Evolutionary conservation across 1,139 yeast genomes (phyloP).

Genomic region (Diutina mesorugosa): DNA sequence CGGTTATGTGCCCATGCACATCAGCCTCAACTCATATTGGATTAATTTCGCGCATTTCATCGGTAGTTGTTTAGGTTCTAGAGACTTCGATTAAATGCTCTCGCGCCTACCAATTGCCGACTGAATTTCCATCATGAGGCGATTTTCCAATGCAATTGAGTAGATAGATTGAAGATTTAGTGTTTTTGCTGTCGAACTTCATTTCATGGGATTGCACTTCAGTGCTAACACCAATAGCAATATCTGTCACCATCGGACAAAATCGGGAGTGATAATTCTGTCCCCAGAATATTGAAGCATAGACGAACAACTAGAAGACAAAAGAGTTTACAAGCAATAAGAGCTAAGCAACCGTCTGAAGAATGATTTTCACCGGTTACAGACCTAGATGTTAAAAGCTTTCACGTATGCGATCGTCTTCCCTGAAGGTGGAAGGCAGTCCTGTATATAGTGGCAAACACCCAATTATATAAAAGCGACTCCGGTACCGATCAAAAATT

Average conservation of each 20-base stretch:
- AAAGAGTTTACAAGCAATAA: no score
- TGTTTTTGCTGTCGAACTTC: no score
- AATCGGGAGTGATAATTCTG: not conserved
- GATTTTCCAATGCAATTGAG: not conserved
- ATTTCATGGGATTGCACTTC: no score
- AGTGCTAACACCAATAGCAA: not conserved
- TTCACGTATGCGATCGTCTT: not conserved
- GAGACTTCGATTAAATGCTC: not conserved
- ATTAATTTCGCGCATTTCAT: not conserved
- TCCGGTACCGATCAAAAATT: constrained; percentile 1
- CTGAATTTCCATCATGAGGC: not conserved
- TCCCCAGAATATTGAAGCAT: not conserved
- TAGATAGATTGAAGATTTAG: not conserved
- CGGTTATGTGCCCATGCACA: not conserved
- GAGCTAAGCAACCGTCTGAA: no score
- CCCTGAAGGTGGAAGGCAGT: not conserved
- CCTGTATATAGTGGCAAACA: not conserved
- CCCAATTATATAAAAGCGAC: not conserved
- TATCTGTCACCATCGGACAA: not conserved
- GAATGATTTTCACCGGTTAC: no score
- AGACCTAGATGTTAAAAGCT: no score
- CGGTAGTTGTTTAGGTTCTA: not conserved
- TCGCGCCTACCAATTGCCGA: not conserved
- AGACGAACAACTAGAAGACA: not conserved
- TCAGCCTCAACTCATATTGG: not conserved